These are phyloP conservation scores for Emmonsia crescens DNA, from an alignment of 2,329 filamentous ascomycete species.

Conservation along the genomic window DNA sequence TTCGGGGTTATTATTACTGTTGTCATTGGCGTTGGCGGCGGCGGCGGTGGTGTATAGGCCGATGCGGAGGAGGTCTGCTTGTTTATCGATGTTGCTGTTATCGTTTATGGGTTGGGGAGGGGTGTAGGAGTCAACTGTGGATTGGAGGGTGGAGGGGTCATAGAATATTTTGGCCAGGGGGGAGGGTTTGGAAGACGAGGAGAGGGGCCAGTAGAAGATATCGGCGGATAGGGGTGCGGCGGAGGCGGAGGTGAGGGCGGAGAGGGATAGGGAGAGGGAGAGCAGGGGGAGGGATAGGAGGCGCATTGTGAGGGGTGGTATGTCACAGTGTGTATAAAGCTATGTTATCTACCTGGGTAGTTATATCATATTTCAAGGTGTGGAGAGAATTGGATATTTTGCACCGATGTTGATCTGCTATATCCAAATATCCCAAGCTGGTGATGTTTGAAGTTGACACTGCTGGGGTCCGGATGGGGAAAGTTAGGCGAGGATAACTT, in stretches of 20 bases:
- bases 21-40: conserved; percentile 18
- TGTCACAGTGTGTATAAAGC: neutral
- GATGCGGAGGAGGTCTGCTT: conserved; percentile 38
- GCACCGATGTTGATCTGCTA: neutral
- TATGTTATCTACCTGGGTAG: neutral
- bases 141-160: conserved; percentile 26
- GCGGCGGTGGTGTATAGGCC: conserved; percentile 43
- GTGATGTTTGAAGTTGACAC: neutral
- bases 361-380: neutral
- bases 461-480: neutral
- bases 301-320: conserved; percentile 10
- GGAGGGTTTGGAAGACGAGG: conserved; percentile 22
- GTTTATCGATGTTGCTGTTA: conserved; percentile 7
- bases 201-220: conserved; percentile 30
- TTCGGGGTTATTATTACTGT: conserved; percentile 39
- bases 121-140: conserved; percentile 29
- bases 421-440: neutral
- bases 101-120: conserved; percentile 19
- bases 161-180: conserved; percentile 33
- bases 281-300: conserved; percentile 10
- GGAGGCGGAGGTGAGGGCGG: conserved; percentile 14
- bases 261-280: conserved; percentile 11
- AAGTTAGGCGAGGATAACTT: neutral
- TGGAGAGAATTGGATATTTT: neutral
- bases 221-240: conserved; percentile 19